phyloP scores from a whole-genome alignment of 2,329 filamentous ascomycete species.

The Mycosphaerella arachidis region DNA sequence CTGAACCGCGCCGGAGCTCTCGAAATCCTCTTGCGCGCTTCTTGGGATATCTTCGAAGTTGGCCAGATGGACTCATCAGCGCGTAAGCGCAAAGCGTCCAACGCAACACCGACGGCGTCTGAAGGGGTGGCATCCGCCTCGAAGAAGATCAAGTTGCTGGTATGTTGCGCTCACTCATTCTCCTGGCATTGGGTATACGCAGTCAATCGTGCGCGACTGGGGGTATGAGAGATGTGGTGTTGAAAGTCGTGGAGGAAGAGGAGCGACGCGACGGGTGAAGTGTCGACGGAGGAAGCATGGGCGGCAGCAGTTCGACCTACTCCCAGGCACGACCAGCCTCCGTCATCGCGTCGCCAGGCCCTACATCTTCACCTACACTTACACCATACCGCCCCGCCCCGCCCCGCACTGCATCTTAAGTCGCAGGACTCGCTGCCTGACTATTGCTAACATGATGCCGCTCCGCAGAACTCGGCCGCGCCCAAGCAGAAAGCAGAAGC shows the following conservation, averaged over 20 bases:
- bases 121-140: constrained; percentile 42
- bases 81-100: constrained; percentile 55
- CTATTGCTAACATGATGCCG: constrained; percentile 17
- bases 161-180: constrained; percentile 41
- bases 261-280: constrained; percentile 11
- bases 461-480: constrained; percentile 29
- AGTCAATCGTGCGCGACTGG: not conserved
- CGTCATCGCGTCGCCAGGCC: constrained; percentile 23
- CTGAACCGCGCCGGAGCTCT: no score
- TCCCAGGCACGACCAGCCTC: constrained; percentile 17
- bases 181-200: not conserved
- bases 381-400: not conserved
- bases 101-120: constrained; percentile 42
- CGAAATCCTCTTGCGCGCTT: not conserved
- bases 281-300: constrained; percentile 18
- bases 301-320: constrained; percentile 14
- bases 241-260: not conserved
- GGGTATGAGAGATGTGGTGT: not conserved
- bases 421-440: not conserved
- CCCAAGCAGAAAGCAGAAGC: constrained; percentile 16
- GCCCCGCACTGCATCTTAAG: not conserved
- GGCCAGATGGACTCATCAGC: constrained; percentile 38
- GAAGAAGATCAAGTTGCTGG: constrained; percentile 57
- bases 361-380: not conserved
- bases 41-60: not conserved